phyloP scores from a whole-genome alignment of 1,139 yeast species.

The Yamadazyma sp. region DNA sequence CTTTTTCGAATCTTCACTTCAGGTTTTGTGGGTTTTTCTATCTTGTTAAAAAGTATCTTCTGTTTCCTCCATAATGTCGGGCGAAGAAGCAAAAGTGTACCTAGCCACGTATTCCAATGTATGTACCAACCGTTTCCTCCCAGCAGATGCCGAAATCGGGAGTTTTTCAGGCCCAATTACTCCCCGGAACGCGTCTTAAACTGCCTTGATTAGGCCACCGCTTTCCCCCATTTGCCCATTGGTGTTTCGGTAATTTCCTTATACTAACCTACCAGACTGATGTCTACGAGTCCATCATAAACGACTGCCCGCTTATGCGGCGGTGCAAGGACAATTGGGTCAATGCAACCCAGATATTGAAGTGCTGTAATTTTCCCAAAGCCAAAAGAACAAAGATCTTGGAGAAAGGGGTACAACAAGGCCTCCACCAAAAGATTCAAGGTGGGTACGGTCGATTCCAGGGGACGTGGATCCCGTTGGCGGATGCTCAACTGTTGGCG shows the following conservation, averaged over 20 bases:
- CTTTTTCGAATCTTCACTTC: neutral
- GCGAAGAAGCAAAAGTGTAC: conserved; percentile 24
- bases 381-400: conserved; percentile 89
- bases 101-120: conserved; percentile 30
- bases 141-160: neutral
- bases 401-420: conserved; percentile 87
- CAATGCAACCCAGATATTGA: conserved; percentile 95
- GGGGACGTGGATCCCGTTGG: conserved; percentile 95
- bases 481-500: conserved; percentile 55
- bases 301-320: conserved; percentile 90
- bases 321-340: conserved; percentile 91
- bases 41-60: conserved; percentile 2
- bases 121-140: conserved; percentile 13
- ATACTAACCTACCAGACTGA: conserved; percentile 41
- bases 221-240: neutral
- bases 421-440: conserved; percentile 87
- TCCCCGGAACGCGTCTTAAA: neutral
- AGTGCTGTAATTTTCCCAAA: conserved; percentile 92
- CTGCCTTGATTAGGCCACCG: neutral
- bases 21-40: neutral
- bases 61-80: conserved; percentile 11
- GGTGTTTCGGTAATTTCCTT: no score
- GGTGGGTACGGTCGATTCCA: conserved; percentile 98
- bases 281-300: conserved; percentile 80
- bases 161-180: neutral